These are phyloP conservation scores for Yarrowia porcina DNA, from an alignment of 805 yeast genomes.

Conservation along the genomic window DNA sequence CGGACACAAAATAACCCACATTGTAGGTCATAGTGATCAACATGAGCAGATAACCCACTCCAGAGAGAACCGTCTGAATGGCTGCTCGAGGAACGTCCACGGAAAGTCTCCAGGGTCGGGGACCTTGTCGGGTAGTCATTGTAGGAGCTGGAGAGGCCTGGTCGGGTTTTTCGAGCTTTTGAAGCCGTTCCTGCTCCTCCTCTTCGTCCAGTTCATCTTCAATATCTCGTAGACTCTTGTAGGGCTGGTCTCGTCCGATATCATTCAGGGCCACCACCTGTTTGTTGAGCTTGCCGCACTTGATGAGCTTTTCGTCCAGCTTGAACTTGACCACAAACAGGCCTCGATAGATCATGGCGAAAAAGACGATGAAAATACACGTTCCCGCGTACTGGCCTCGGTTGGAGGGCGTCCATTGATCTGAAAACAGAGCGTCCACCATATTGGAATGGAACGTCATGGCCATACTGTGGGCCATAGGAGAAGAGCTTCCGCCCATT, in stretches of 20 bases:
- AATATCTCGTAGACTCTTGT: conserved; percentile 16
- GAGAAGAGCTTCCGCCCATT: conserved; percentile 4
- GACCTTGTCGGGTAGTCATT: conserved; percentile 1
- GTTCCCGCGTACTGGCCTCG: conserved; percentile 36
- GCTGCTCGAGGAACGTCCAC: conserved; percentile 25
- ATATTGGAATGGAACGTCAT: conserved; percentile 34
- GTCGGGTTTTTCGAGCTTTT: conserved; percentile 5
- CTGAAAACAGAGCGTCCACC: conserved; percentile 31
- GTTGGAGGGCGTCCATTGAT: conserved; percentile 33
- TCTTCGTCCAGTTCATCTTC: conserved; percentile 28
- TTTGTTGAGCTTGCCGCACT: conserved; percentile 26
- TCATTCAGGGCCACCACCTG: conserved; percentile 27
- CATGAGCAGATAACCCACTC: conserved; percentile 33
- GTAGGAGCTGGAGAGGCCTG: neutral
- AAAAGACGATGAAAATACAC: conserved; percentile 34
- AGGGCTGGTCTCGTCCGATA: conserved; percentile 26
- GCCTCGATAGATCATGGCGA: conserved; percentile 32
- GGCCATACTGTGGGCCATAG: conserved; percentile 27
- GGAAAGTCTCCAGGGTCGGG: conserved; percentile 24
- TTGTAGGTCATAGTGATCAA: conserved; percentile 36
- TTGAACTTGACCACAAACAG: conserved; percentile 28
- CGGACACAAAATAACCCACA: conserved; percentile 35
- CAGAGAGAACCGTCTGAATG: conserved; percentile 31
- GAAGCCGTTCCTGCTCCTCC: conserved; percentile 22
- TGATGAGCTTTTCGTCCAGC: conserved; percentile 23